Base-by-base conservation (phyloP, 805 yeast species). In the Candida pseudoglaebosa region DNA sequence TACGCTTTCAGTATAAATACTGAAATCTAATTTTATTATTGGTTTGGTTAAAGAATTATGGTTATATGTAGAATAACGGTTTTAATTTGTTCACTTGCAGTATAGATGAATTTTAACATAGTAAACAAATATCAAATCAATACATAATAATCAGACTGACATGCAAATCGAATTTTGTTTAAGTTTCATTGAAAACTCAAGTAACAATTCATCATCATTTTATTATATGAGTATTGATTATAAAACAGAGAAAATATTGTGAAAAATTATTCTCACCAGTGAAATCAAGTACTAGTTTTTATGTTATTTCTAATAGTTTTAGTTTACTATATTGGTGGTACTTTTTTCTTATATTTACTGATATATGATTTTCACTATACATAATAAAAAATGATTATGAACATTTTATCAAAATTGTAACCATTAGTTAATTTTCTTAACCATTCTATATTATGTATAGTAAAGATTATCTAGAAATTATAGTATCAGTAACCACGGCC, bases 401-500 rank as follows among this genome's bases (percentile, higher is more conserved):
- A 7, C 31, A 3, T 17, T 20, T 19, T 30, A 29, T 36, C 30
- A 28, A 36, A 22, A 21, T 16, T 16, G 17, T 13, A 22, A 21
- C 14, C 21, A 20, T 14, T 9, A 17, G n/a, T 24, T 30, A 30
- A 13, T 10, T 10, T 30, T 15, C 32, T 30, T 18, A 7, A 9
- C 13, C 6, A 13, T 3, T 2, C 7, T 3, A 28, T 17, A 28
- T 28, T 12, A 15, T 31, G 19, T 21, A 36, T 13, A 24, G 39
- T 20, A 20, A 21, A 20, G 28, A 26, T 31, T 16, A 38, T 35
- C 26, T n/a, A n/a, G n/a, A n/a, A n/a, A n/a, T 22, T 22, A 8
- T 12, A 10, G 21, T 47, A 47, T 67, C 71, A 65, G 71, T 67
- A 52, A 61, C 74, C 73, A 67, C 71, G 73, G 73, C 73, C 74